These are phyloP conservation scores for Colletotrichum sp. DNA, from an alignment of 2,329 filamentous ascomycete genomes.

Conservation along the genomic window DNA sequence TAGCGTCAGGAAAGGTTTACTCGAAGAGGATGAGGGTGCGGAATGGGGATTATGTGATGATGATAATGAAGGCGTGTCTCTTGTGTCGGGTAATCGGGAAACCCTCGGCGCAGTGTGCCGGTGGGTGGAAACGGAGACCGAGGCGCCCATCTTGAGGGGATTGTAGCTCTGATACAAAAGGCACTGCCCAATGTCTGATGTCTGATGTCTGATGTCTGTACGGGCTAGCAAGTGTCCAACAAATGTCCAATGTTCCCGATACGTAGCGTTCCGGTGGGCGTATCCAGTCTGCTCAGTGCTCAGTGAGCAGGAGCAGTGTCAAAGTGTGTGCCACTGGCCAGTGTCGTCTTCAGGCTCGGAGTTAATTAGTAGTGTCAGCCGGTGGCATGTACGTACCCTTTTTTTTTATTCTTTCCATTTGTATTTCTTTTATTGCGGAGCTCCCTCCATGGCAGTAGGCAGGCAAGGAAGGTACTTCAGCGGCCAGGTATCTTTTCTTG, in stretches of 20 bases:
- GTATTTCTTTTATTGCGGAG: not conserved
- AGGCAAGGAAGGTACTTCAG: not conserved
- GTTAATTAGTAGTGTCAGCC: not conserved
- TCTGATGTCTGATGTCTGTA: not conserved
- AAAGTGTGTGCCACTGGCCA: not conserved
- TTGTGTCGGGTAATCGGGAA: not conserved
- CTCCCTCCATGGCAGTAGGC: not conserved
- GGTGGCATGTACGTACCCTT: not conserved
- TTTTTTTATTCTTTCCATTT: not conserved
- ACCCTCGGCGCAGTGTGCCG: not conserved
- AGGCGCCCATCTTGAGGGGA: not conserved
- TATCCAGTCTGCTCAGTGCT: not conserved
- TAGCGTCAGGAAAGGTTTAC: not conserved
- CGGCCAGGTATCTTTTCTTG: not conserved
- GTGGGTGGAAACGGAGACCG: not conserved
- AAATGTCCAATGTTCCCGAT: not conserved
- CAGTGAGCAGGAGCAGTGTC: not conserved
- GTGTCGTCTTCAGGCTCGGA: not conserved
- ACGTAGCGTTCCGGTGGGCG: not conserved
- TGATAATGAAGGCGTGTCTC: not conserved
- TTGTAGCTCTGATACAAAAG: not conserved
- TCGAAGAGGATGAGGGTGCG: not conserved
- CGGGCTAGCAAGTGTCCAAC: not conserved
- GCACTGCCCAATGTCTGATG: not conserved
- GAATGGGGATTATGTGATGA: not conserved